These are phyloP conservation scores for Pistacia vera DNA, from an alignment of 345 rosid genomes.

Conservation along the genomic window DNA sequence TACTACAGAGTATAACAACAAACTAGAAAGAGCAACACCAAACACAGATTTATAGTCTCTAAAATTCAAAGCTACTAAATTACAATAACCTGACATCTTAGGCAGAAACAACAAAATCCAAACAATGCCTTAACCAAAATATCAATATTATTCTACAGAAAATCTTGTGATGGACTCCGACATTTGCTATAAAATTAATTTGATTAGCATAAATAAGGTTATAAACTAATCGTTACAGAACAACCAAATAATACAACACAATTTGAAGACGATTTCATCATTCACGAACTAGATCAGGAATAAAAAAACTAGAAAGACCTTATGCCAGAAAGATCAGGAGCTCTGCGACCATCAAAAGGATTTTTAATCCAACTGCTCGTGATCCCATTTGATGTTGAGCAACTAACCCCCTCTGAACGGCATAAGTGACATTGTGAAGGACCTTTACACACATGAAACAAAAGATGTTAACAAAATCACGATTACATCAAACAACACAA, in stretches of 20 bases:
- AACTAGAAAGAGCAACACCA: not conserved
- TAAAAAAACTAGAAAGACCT: conserved; percentile 39
- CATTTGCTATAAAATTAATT: not conserved
- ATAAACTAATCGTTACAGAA: not conserved
- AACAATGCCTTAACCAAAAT: not conserved
- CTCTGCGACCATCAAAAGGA: conserved; percentile 50
- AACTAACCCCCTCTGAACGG: conserved; percentile 53
- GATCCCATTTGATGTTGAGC: conserved; percentile 62
- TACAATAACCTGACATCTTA: not conserved
- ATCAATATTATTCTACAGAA: not conserved
- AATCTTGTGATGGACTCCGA: not conserved
- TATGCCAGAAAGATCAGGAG: conserved; percentile 44
- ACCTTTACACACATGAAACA: conserved; percentile 45
- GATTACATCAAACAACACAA: not conserved
- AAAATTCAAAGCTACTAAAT: not conserved
- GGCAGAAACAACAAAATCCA: not conserved
- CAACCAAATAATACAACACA: not conserved
- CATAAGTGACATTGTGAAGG: conserved; percentile 60
- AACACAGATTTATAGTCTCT: not conserved
- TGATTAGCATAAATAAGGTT: not conserved
- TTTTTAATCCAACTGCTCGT: conserved; percentile 43
- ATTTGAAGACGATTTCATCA: conserved; percentile 13
- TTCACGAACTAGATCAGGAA: not conserved
- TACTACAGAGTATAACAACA: not conserved
- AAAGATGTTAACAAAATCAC: conserved; percentile 15